Conservation (phyloP, 371 early-diverging fungal genomes). For the Circinella minor region DNA sequence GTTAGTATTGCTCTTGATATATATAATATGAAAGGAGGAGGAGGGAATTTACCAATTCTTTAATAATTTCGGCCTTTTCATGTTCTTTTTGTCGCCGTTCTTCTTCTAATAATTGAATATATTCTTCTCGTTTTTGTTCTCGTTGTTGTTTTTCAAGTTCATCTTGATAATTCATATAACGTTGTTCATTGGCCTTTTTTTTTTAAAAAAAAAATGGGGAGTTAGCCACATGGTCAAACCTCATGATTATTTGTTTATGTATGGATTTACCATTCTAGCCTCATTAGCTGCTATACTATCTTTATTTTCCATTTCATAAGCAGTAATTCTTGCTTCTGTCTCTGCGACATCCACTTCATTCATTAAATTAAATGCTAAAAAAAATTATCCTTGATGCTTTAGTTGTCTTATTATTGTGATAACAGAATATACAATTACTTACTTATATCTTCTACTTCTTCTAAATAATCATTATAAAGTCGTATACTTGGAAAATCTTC, state of each 20-base stretch:
- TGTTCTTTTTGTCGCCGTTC: slow-evolving; percentile 50
- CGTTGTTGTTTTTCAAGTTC: slow-evolving; percentile 52
- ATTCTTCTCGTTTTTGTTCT: slow-evolving; percentile 61
- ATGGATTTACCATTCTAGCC: slow-evolving; percentile 44
- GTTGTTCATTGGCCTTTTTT: slow-evolving; percentile 49
- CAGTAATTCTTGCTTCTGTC: slow-evolving; percentile 80
- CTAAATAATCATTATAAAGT: slow-evolving; percentile 90
- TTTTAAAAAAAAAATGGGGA: not conserved
- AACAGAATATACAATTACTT: slow-evolving; percentile 21
- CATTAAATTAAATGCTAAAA: slow-evolving; percentile 80
- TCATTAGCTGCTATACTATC: slow-evolving; percentile 79
- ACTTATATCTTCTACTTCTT: slow-evolving; percentile 91
- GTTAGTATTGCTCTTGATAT: too few relatives aligned
- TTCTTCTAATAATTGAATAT: slow-evolving; percentile 55
- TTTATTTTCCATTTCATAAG: slow-evolving; percentile 81
- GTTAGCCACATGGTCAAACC: too few relatives aligned
- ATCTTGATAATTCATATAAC: slow-evolving; percentile 42
- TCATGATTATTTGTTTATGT: not conserved
- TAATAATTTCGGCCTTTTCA: slow-evolving; percentile 55
- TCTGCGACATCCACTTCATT: slow-evolving; percentile 87
- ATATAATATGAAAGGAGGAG: too few relatives aligned
- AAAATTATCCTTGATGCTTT: not conserved
- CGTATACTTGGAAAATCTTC: slow-evolving; percentile 84
- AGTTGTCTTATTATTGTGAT: too few relatives aligned
- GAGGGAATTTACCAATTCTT: slow-evolving; percentile 44